Base-by-base conservation (phyloP, 2,329 filamentous ascomycete genomes). In the Emydomyces testavorans region DNA sequence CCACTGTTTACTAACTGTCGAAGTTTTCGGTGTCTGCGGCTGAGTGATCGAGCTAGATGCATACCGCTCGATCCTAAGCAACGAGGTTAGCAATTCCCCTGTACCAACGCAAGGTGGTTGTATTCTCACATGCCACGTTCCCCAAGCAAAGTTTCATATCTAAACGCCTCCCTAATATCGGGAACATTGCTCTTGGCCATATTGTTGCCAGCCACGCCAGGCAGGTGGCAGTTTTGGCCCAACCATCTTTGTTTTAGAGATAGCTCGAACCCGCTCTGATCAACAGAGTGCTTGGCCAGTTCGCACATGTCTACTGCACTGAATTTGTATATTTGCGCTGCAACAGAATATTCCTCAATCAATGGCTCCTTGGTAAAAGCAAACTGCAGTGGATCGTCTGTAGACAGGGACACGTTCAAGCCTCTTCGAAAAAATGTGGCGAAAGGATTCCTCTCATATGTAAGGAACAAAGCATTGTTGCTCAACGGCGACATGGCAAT, bases 401-500 rank as follows among this genome's bases (percentile, higher is more conserved):
- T 96, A 1, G 90, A 96, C 4, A 98, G 71, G 1, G 90, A 96
- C 5, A 98, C 89, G 61, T 98, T 98, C 44, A 98, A 70, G 0
- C 92, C 92, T 48, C 92, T 82, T 61, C 85, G 83, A 72, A 98
- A 98, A 67, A 98, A 98, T 59, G 85, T 85, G 57, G 94, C 76
- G 68, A 94, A 98, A 0, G 92, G 92, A 58, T 98, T 98, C 50
- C 93, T 81, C 65, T 98, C 92, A 61, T 98, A 96, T 1, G 90
- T 88, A 45, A 98, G 71, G 69, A 98, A 98, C 26, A 98, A 70
- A 0, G 92, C 92, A 58, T 98, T 98, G 71, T 98, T 98, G 65
- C 88, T 94, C 38, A 98, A 75, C 2, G 92, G 92, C n/a, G 90
- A 96, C 92, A 98, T 98, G 52, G 92, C 92, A 53, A 98, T 92